Conservation (phyloP, 2,329 filamentous ascomycete genomes). For the Phialocephala subalpina region DNA sequence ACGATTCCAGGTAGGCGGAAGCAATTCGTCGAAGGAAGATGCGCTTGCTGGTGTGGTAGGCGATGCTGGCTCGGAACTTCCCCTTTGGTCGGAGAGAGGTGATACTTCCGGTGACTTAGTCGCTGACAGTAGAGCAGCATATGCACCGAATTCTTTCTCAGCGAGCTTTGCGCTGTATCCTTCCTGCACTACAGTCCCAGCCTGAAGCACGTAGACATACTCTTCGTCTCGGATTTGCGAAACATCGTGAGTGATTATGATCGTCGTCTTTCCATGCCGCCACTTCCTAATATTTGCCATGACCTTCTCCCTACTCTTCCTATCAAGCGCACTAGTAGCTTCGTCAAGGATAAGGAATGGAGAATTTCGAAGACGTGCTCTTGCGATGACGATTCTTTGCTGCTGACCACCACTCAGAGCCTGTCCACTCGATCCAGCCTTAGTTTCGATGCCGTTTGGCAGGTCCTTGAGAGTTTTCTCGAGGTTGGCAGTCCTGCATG, state of each 20-base stretch:
- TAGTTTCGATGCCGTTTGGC: slow-evolving; percentile 75
- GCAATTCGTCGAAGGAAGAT: slow-evolving; percentile 18
- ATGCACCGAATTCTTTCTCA: slow-evolving; percentile 51
- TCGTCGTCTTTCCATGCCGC: slow-evolving; percentile 84
- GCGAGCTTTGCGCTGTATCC: slow-evolving; percentile 69
- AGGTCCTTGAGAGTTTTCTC: slow-evolving; percentile 71
- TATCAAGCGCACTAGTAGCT: slow-evolving; percentile 85
- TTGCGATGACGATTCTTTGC: slow-evolving; percentile 82
- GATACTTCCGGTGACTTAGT: slow-evolving; percentile 5
- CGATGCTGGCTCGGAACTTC: slow-evolving; percentile 27
- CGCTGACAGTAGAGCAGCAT: slow-evolving; percentile 52
- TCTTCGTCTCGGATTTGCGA: slow-evolving; percentile 76
- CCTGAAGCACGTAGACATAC: slow-evolving; percentile 81
- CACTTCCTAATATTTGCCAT: slow-evolving; percentile 80
- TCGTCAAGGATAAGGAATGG: slow-evolving; percentile 89
- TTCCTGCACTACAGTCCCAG: slow-evolving; percentile 71
- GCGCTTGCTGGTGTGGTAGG: slow-evolving; percentile 12
- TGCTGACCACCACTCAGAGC: slow-evolving; percentile 85
- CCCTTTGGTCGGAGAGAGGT: background rate
- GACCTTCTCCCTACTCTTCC: slow-evolving; percentile 70
- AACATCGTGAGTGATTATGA: slow-evolving; percentile 92
- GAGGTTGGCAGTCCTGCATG: slow-evolving; percentile 74
- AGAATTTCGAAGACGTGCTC: slow-evolving; percentile 79
- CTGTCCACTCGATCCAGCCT: slow-evolving; percentile 73
- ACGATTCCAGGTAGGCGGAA: slow-evolving; percentile 6